Conservation (phyloP, 1,139 yeast species). For the Lodderomyces metapsilosis region DNA sequence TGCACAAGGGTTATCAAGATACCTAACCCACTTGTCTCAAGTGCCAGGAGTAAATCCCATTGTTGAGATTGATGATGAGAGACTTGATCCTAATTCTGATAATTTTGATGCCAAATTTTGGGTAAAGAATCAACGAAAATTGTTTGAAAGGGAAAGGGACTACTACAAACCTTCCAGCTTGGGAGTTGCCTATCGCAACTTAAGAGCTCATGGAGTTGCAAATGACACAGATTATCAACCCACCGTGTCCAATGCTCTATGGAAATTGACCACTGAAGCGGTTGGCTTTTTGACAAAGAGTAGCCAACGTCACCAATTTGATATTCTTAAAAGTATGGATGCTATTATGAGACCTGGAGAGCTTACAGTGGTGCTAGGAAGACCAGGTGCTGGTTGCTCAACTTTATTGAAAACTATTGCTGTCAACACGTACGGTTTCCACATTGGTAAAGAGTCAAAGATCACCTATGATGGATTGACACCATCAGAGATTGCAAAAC, state of each 20-base stretch:
- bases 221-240: slow-evolving; percentile 79
- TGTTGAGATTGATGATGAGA: slow-evolving; percentile 10
- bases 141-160: slow-evolving; percentile 6
- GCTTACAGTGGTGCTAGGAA: slow-evolving; percentile 34
- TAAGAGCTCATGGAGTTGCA: slow-evolving; percentile 74
- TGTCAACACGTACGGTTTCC: slow-evolving; percentile 35
- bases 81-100: slow-evolving; percentile 16
- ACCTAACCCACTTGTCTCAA: slow-evolving; percentile 49
- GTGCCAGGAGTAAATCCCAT: slow-evolving; percentile 51
- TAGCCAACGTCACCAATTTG: slow-evolving; percentile 23
- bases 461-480: slow-evolving; percentile 51
- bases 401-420: slow-evolving; percentile 36
- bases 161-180: slow-evolving; percentile 61
- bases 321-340: slow-evolving; percentile 35
- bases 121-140: slow-evolving; percentile 65
- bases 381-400: slow-evolving; percentile 40
- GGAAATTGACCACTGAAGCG: slow-evolving; percentile 20
- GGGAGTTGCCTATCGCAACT: slow-evolving; percentile 67
- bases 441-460: slow-evolving; percentile 26
- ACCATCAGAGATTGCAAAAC: slow-evolving; percentile 45
- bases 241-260: slow-evolving; percentile 58
- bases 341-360: slow-evolving; percentile 36
- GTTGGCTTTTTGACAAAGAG: slow-evolving; percentile 44
- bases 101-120: slow-evolving; percentile 45
- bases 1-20: slow-evolving; percentile 19